A percentile compares a stretch with the other conserved stretches of the same genome.
Evolutionary conservation across 106 monocot species (phyloP).

Genomic region (Dendrobium huoshanense): DNA sequence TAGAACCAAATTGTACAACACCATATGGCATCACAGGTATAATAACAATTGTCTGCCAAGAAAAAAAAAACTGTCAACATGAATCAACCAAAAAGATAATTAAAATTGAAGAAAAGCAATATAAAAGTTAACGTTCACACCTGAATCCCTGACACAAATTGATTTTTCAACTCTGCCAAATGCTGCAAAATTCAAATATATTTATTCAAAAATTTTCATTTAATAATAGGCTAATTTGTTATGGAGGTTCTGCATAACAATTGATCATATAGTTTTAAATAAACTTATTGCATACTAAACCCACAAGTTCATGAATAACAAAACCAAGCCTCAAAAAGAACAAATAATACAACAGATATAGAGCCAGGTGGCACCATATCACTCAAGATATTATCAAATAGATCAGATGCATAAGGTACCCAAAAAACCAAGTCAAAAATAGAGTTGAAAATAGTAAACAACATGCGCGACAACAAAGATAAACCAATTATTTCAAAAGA

Average conservation of each 20-base stretch:
- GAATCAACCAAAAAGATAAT: conserved; percentile 5
- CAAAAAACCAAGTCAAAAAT: not conserved
- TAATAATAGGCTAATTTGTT: not conserved
- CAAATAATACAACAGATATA: not conserved
- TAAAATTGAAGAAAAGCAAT: not conserved
- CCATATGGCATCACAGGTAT: conserved; percentile 76
- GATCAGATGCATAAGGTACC: not conserved
- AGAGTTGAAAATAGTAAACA: not conserved
- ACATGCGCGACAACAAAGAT: not conserved
- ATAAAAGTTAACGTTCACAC: conserved; percentile 13
- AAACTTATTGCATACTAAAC: not conserved
- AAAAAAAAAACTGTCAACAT: not conserved
- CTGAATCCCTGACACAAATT: conserved; percentile 63
- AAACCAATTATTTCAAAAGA: not conserved
- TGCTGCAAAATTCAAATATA: conserved; percentile 28
- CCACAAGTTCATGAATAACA: not conserved
- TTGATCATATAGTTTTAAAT: not conserved
- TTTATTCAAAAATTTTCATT: not conserved
- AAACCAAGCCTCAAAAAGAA: not conserved
- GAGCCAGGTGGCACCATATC: not conserved
- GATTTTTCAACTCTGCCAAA: conserved; percentile 43
- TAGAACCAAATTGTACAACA: conserved; percentile 75
- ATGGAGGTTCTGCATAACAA: not conserved
- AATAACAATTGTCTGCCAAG: conserved; percentile 50
- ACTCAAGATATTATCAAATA: not conserved